Conservation (phyloP, 345 rosid species). For the Eucalyptus camaldulensis region DNA sequence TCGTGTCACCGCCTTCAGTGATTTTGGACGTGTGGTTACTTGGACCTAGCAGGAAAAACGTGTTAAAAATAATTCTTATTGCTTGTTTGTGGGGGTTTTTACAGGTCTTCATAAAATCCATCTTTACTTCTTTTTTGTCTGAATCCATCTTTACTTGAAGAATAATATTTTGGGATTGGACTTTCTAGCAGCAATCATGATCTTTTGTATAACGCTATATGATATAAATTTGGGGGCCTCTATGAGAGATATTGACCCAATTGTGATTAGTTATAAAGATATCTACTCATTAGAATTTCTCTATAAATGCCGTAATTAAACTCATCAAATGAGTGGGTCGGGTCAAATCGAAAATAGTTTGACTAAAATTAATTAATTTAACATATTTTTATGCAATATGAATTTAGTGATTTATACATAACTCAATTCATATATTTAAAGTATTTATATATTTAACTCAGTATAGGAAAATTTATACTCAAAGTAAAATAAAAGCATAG, state of each 20-base stretch:
- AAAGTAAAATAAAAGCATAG: too few species aligned
- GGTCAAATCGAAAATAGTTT: fast-evolving
- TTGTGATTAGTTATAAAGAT: fast-evolving
- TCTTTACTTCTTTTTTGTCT: neutral
- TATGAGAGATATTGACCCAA: fast-evolving
- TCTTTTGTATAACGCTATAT: neutral
- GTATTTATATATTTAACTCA: too few species aligned
- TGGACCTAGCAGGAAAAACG: neutral
- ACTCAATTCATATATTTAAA: too few species aligned
- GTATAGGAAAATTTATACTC: too few species aligned
- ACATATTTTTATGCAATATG: fast-evolving
- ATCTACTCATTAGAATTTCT: neutral
- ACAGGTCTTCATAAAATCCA: neutral
- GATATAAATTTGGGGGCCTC: neutral
- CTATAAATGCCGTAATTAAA: neutral
- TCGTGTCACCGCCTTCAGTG: neutral
- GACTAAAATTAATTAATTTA: too few species aligned
- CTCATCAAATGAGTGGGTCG: neutral
- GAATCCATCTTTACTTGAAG: too few species aligned
- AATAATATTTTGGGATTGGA: neutral
- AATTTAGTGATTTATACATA: fast-evolving
- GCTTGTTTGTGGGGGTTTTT: neutral
- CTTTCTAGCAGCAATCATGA: neutral
- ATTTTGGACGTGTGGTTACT: neutral
- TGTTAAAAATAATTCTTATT: neutral